Base-by-base conservation (phyloP, 352 stramenopile genomes). In the Globisporangium megalacanthum region DNA sequence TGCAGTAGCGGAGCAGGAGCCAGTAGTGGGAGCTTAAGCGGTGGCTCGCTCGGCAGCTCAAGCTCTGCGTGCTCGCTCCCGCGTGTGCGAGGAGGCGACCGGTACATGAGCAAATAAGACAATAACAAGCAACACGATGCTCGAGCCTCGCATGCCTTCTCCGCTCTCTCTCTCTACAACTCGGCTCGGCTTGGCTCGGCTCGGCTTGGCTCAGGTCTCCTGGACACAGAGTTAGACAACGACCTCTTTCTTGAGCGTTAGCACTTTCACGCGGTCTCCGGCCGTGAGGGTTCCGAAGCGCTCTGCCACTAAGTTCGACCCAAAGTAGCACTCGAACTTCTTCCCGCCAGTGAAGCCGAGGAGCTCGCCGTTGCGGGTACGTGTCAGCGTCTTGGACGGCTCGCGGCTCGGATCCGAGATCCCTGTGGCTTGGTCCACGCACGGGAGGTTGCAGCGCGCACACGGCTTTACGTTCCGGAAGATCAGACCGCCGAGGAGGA, bases 401-500 rank as follows among this genome's bases (percentile, higher is more conserved):
- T 89, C 78, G 42, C 61, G 71, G 3, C 73, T 59, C 0, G 69
- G 61, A 50, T 88, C 67, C 1, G 68, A 62, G 19, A 73, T 52
- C n/a, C 83, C 85, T 8, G 68, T 94, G 6, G 54, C 66, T 44
- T 79, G 86, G 54, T 94, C 68, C 29, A 96, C 82, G 37, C 74
- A 88, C 8, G 86, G 86, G 35, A 96, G 73, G 37, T 70, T 80
- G 59, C 86, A 96, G 10, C 86, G 83, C 5, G 73, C 55, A 47
- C 84, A 94, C 6, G 83, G 83, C 41, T 86, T 82, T 20, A 90
- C 76, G 36, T 92, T 91, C 35, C 79, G 77, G 50, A 95, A 88
- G 20, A 55, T 64, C 3, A 89, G 39, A 0, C 61, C 66, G 4
- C 65, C 68, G 55, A 90, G 84, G 8, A 66, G 72, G 53, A 93